phyloP scores from a whole-genome alignment of 352 stramenopile species.

The Plasmopara muralis region DNA sequence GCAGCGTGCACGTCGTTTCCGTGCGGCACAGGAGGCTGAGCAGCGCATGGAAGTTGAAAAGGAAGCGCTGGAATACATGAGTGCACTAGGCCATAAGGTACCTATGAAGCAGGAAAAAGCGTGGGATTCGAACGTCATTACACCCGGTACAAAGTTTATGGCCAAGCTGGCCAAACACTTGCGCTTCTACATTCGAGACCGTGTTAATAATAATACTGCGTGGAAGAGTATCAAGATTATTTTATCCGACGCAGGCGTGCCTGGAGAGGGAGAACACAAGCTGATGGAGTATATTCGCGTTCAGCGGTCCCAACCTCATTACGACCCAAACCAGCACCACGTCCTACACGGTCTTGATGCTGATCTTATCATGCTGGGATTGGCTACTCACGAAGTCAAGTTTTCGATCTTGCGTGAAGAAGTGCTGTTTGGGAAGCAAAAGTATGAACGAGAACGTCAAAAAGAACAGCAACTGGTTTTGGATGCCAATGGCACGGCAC shows the following conservation, averaged over 20 bases:
- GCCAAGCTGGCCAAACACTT: conserved; percentile 88
- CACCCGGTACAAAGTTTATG: conserved; percentile 98
- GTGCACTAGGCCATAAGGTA: conserved; percentile 79
- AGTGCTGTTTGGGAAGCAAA: conserved; percentile 81
- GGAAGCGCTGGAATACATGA: conserved; percentile 89
- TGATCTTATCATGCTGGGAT: conserved; percentile 99
- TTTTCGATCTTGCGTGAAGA: conserved; percentile 98
- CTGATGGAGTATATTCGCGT: conserved; percentile 97
- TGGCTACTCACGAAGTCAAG: conserved; percentile 97
- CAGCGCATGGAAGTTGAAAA: conserved; percentile 91
- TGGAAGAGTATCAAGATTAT: conserved; percentile 96
- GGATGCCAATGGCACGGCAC: conserved; percentile 64
- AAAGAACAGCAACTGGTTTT: conserved; percentile 56
- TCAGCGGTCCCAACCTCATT: conserved; percentile 91
- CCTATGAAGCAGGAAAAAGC: conserved; percentile 69
- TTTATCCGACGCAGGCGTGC: conserved; percentile 94
- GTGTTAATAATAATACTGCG: conserved; percentile 88
- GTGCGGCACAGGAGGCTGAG: conserved; percentile 92
- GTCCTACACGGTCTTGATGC: conserved; percentile 97
- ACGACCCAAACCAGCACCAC: conserved; percentile 97
- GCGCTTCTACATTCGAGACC: conserved; percentile 91
- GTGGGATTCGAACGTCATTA: conserved; percentile 99
- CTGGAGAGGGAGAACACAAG: conserved; percentile 99
- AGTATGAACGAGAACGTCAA: conserved; percentile 67
- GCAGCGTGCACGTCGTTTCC: conserved; percentile 95